These are phyloP conservation scores for Epichloe typhina DNA, from an alignment of 2,329 filamentous ascomycete genomes.

Conservation along the genomic window DNA sequence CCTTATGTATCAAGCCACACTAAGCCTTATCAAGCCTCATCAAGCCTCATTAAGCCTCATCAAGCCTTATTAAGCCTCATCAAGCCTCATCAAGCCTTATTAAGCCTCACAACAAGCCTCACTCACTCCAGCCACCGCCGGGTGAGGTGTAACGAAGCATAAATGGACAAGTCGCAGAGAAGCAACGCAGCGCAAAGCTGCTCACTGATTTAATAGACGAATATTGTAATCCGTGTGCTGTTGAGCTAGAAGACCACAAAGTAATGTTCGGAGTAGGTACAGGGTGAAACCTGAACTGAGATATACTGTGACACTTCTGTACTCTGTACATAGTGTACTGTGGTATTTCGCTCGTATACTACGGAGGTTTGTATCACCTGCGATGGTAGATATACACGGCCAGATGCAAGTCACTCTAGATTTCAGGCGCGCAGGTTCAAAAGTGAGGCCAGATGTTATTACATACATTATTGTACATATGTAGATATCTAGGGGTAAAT, in stretches of 20 bases:
- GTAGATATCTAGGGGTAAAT: no score
- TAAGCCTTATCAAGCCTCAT: neutral
- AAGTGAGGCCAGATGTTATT: no score
- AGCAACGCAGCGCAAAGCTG: no score
- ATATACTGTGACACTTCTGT: neutral
- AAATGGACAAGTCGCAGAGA: no score
- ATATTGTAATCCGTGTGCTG: no score
- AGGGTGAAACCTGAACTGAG: neutral
- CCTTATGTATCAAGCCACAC: no score
- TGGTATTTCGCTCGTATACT: neutral
- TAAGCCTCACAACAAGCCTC: neutral
- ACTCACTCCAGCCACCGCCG: neutral
- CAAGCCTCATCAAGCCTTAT: neutral
- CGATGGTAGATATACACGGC: neutral
- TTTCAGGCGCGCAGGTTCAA: neutral
- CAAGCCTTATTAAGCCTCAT: neutral
- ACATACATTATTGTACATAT: no score
- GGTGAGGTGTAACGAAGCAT: neutral
- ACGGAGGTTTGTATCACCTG: neutral
- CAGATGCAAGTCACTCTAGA: neutral
- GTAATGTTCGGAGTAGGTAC: neutral
- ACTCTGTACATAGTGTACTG: neutral
- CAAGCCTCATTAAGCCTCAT: no score
- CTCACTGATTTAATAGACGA: no score
- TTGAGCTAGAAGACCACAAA: neutral